These are phyloP conservation scores for Nemania serpens DNA, from an alignment of 2,329 filamentous ascomycete species.

Conservation along the genomic window DNA sequence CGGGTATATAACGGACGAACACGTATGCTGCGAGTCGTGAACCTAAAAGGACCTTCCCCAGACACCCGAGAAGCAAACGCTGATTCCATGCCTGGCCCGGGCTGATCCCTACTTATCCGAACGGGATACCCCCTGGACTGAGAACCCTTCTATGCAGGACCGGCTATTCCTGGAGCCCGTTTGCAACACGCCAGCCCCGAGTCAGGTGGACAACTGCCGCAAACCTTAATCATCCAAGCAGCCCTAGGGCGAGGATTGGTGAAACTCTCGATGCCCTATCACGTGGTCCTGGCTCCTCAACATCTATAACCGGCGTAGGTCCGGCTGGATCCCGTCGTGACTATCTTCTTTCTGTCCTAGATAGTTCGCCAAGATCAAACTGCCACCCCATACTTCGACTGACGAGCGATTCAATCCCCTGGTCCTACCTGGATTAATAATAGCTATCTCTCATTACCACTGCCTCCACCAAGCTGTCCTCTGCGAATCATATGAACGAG, in stretches of 20 bases:
- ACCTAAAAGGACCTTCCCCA: neutral
- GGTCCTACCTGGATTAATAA: neutral
- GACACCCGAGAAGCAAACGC: neutral
- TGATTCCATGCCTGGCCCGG: neutral
- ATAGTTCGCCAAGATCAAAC: neutral
- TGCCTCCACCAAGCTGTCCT: neutral
- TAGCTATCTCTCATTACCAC: neutral
- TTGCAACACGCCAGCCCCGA: neutral
- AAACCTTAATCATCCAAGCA: neutral
- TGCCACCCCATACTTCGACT: neutral
- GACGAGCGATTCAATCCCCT: neutral
- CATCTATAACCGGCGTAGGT: neutral
- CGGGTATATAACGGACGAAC: too few species aligned
- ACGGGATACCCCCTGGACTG: neutral
- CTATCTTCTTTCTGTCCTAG: neutral
- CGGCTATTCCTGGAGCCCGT: too few species aligned
- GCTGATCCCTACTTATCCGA: neutral
- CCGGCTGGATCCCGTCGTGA: neutral
- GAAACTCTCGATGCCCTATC: slow-evolving; percentile 2
- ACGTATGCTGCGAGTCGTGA: neutral
- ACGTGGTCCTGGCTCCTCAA: neutral
- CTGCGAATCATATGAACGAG: neutral
- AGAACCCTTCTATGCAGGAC: neutral
- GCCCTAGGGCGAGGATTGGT: slow-evolving; percentile 6
- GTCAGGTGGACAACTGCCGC: neutral